These are phyloP conservation scores for Fusarium fracticaudum DNA, from an alignment of 2,329 filamentous ascomycete species.

Conservation along the genomic window DNA sequence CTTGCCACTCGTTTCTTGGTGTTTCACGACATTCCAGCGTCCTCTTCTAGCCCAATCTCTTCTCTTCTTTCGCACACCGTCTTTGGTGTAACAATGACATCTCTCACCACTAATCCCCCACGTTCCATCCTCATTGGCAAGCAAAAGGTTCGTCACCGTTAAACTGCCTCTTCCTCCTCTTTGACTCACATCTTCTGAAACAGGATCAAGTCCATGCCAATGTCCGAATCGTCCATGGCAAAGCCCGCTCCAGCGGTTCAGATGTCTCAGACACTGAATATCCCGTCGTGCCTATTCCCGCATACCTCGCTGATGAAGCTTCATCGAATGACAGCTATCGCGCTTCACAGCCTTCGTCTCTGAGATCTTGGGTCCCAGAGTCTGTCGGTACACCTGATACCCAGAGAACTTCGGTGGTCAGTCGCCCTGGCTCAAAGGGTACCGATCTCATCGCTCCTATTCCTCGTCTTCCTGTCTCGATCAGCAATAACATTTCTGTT, in stretches of 20 bases:
- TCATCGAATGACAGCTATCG: neutral
- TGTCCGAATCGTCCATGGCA: neutral
- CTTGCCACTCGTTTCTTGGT: neutral
- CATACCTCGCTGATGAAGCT: neutral
- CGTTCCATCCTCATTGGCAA: neutral
- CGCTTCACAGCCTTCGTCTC: neutral
- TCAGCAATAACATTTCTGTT: neutral
- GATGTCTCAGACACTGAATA: neutral
- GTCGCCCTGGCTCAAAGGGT: neutral
- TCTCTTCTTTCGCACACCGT: neutral
- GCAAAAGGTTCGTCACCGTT: neutral
- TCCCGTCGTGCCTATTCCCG: neutral
- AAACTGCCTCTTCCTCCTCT: accelerated
- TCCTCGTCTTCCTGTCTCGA: neutral
- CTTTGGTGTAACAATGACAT: neutral
- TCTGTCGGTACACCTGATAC: neutral
- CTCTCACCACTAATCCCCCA: neutral
- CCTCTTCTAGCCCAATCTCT: neutral
- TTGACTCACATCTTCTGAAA: neutral
- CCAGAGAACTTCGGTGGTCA: neutral
- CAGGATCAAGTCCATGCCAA: neutral
- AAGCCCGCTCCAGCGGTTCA: neutral
- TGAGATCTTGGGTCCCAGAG: neutral
- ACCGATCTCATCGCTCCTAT: neutral
- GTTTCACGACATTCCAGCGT: neutral